Percentiles rank a stretch among this genome's conserved stretches.
Evolutionary conservation across 164 flowering plant species (phyloP).

Genomic region (Tetrastigma voinierianum): DNA sequence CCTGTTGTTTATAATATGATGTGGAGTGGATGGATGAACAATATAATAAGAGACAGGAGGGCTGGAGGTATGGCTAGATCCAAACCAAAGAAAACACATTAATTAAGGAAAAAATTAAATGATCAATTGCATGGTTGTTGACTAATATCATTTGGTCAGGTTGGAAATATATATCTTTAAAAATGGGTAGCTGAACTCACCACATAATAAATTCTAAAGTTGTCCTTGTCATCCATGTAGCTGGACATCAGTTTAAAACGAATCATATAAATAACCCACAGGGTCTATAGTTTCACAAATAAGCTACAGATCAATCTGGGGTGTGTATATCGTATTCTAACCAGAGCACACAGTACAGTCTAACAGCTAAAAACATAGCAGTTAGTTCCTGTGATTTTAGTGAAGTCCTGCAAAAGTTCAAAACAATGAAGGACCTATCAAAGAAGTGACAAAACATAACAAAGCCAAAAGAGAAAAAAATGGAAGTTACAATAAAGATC

Average conservation of each 20-base stretch:
- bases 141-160: too few species aligned
- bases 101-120: neutral
- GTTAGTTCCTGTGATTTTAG: slow-evolving; percentile 71
- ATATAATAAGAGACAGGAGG: slow-evolving; percentile 52
- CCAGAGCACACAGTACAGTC: slow-evolving; percentile 71
- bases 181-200: slow-evolving; percentile 27
- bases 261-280: slow-evolving; percentile 78
- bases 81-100: slow-evolving; percentile 3
- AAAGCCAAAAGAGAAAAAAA: too few species aligned
- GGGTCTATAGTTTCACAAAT: too few species aligned
- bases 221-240: slow-evolving; percentile 76
- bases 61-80: slow-evolving; percentile 78
- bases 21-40: slow-evolving; percentile 90
- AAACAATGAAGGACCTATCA: neutral
- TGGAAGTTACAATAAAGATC: too few species aligned
- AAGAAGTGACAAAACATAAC: neutral
- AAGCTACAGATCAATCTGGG: too few species aligned
- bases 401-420: slow-evolving; percentile 55
- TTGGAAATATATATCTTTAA: too few species aligned
- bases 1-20: slow-evolving; percentile 62
- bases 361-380: slow-evolving; percentile 66
- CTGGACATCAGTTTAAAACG: slow-evolving; percentile 60
- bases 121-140: neutral
- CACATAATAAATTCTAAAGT: slow-evolving; percentile 61
- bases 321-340: slow-evolving; percentile 77